Evolutionary conservation across 495 filamentous ascomycete species (phyloP).

Genomic region (Penicillium maclennaniae): DNA sequence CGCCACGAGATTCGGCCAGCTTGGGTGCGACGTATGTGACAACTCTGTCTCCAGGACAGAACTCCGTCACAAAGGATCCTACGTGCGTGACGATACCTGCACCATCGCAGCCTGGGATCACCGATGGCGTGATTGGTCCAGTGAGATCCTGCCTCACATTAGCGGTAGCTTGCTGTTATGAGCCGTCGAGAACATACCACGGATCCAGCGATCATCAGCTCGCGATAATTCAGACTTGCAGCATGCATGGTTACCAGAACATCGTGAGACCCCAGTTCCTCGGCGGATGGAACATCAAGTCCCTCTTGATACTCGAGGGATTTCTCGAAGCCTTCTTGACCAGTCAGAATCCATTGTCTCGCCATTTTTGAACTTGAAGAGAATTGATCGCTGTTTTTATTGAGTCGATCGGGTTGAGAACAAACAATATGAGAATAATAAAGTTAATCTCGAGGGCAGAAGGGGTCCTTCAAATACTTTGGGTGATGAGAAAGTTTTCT

Average conservation of each 20-base stretch:
- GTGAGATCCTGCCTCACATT: no score
- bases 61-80: slow-evolving; percentile 9
- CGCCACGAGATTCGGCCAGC: slow-evolving; percentile 5
- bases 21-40: slow-evolving; percentile 2
- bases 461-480: no score
- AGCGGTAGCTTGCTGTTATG: background rate
- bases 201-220: slow-evolving; percentile 15
- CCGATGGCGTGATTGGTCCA: no score
- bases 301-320: slow-evolving; percentile 16
- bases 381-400: no score
- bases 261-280: slow-evolving; percentile 17
- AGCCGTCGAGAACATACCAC: background rate
- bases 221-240: slow-evolving; percentile 21
- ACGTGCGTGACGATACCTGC: background rate
- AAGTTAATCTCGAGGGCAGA: no score
- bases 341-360: slow-evolving; percentile 17
- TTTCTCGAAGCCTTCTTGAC: slow-evolving; percentile 20
- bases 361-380: slow-evolving; percentile 8
- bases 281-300: slow-evolving; percentile 12
- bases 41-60: slow-evolving; percentile 14
- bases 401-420: no score
- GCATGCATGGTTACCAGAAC: slow-evolving; percentile 28
- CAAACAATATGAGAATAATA: no score
- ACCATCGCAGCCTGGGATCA: no score
- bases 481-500: no score